These are phyloP conservation scores for Aspergillus hancockii DNA, from an alignment of 495 filamentous ascomycete genomes.

Conservation along the genomic window DNA sequence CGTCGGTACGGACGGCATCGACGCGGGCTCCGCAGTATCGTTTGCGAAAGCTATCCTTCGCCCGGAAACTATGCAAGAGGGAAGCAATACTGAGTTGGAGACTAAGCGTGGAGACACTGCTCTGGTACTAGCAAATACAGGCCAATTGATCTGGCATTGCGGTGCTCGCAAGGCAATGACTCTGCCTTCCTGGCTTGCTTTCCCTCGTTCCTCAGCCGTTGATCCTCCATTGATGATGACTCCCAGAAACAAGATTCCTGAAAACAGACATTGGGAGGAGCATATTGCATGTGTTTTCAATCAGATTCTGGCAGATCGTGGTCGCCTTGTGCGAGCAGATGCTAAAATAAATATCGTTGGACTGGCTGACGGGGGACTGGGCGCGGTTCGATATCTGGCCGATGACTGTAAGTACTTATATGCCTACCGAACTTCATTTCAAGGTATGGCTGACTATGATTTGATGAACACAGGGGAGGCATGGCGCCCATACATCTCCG, in stretches of 20 bases:
- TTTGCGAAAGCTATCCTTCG: slow-evolving; percentile 55
- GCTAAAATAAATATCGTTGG: slow-evolving; percentile 67
- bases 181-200: slow-evolving; percentile 46
- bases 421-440: background rate
- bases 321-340: slow-evolving; percentile 33
- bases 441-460: slow-evolving; percentile 8
- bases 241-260: slow-evolving; percentile 55
- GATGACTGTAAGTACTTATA: slow-evolving; percentile 47
- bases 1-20: slow-evolving; percentile 59
- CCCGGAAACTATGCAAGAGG: slow-evolving; percentile 12
- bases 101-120: slow-evolving; percentile 23
- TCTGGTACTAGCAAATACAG: slow-evolving; percentile 71
- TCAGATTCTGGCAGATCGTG: slow-evolving; percentile 48
- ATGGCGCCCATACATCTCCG: slow-evolving; percentile 37
- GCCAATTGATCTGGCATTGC: slow-evolving; percentile 69
- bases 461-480: slow-evolving; percentile 27
- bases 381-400: slow-evolving; percentile 57
- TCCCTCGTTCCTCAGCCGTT: slow-evolving; percentile 59
- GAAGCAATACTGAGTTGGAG: slow-evolving; percentile 4
- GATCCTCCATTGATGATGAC: slow-evolving; percentile 35
- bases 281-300: slow-evolving; percentile 69
- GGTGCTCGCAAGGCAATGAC: slow-evolving; percentile 56
- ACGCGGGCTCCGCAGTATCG: slow-evolving; percentile 63
- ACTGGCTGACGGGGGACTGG: slow-evolving; percentile 55
- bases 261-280: slow-evolving; percentile 47